These are phyloP conservation scores for Colletotrichum sp. DNA, from an alignment of 2,329 filamentous ascomycete genomes.

Conservation along the genomic window DNA sequence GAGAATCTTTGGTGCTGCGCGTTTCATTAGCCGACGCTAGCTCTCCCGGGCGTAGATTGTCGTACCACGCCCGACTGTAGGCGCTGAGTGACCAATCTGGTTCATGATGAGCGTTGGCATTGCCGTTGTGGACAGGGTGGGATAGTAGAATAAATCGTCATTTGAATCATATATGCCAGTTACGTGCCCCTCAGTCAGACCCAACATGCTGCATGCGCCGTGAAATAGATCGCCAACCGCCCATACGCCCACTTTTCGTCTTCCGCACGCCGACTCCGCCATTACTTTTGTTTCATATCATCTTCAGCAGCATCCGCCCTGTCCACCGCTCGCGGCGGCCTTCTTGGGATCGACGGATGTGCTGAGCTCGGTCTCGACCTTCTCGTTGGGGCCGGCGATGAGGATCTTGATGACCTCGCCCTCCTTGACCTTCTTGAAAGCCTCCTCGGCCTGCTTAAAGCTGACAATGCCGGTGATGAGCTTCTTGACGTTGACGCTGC, in stretches of 20 bases:
- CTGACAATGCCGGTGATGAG: constrained; percentile 79
- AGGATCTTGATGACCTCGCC: constrained; percentile 79
- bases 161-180: background rate
- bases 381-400: constrained; percentile 71
- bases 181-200: background rate
- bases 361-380: constrained; percentile 31
- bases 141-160: background rate
- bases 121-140: background rate
- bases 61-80: background rate
- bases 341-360: constrained; percentile 17
- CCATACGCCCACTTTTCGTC: constrained; percentile 13
- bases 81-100: background rate
- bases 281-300: background rate
- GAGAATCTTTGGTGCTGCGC: background rate
- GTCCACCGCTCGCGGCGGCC: constrained; percentile 9
- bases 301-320: constrained; percentile 19
- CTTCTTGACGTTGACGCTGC: constrained; percentile 80
- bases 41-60: background rate
- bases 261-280: background rate
- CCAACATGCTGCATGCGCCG: constrained; percentile 9
- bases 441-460: constrained; percentile 83
- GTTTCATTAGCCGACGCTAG: background rate
- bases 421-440: constrained; percentile 84
- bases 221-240: constrained; percentile 2
- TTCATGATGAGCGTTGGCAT: background rate